These are phyloP conservation scores for Kodamaea fukazawae DNA, from an alignment of 805 yeast genomes.

Conservation along the genomic window DNA sequence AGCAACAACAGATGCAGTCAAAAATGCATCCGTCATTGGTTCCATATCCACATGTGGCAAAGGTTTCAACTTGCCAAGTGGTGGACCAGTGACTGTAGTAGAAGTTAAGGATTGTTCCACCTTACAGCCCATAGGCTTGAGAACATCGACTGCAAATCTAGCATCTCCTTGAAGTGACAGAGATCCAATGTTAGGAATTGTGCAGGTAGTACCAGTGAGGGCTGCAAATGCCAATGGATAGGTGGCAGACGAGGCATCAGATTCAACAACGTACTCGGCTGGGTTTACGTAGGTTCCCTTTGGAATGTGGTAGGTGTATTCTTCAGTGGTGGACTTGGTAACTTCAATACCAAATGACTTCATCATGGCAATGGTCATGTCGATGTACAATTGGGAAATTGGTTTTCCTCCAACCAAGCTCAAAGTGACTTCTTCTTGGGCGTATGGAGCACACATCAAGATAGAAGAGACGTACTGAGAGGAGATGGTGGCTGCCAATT, in stretches of 20 bases:
- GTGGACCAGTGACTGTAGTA: constrained; percentile 91
- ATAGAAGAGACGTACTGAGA: constrained; percentile 96
- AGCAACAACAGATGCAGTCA: constrained; percentile 95
- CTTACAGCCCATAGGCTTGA: constrained; percentile 90
- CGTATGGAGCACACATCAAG: constrained; percentile 97
- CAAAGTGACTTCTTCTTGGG: constrained; percentile 80
- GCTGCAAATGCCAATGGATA: constrained; percentile 98
- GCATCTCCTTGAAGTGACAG: constrained; percentile 96
- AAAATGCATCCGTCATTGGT: constrained; percentile 98
- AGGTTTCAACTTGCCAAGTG: constrained; percentile 64
- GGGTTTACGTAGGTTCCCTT: constrained; percentile 80
- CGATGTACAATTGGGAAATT: constrained; percentile 90
- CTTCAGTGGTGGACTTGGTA: constrained; percentile 62
- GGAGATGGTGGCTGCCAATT: constrained; percentile 91
- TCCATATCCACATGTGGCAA: constrained; percentile 89
- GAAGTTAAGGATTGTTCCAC: constrained; percentile 81
- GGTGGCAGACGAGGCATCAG: constrained; percentile 97
- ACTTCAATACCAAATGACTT: constrained; percentile 81
- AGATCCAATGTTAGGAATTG: constrained; percentile 91
- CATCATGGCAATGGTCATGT: constrained; percentile 98
- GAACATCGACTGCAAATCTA: constrained; percentile 88
- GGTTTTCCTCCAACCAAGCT: constrained; percentile 95
- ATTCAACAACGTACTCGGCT: constrained; percentile 80
- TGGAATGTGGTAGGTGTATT: constrained; percentile 87
- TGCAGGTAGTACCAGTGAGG: constrained; percentile 86